These are phyloP conservation scores for Phycomyces blakesleeanus DNA, from an alignment of 192 early-diverging fungal species.

Conservation along the genomic window DNA sequence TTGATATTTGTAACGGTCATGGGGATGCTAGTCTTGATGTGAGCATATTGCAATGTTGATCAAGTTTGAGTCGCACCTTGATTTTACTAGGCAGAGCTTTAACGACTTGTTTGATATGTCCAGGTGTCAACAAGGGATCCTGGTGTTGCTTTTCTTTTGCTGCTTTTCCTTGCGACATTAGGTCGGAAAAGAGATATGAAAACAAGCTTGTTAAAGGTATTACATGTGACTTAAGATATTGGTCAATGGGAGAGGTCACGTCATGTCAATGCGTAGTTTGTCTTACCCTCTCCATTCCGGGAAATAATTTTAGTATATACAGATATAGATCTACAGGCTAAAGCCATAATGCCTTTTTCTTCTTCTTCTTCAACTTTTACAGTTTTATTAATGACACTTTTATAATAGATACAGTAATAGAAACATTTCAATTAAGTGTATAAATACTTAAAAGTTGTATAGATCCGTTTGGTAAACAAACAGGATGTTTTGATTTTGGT, in stretches of 20 bases:
- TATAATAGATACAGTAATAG: too few species aligned
- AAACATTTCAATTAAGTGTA: too few species aligned
- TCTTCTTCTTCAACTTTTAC: too few species aligned
- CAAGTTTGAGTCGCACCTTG: slow-evolving; percentile 31
- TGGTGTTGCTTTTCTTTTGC: slow-evolving; percentile 31
- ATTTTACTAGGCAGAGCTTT: slow-evolving; percentile 46
- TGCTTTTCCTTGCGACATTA: background rate
- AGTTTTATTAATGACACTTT: too few species aligned
- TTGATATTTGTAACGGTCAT: slow-evolving; percentile 47
- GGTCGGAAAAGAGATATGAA: background rate
- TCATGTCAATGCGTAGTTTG: slow-evolving; percentile 1
- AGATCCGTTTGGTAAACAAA: too few species aligned
- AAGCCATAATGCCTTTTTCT: too few species aligned
- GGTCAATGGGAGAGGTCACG: background rate
- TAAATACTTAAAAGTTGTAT: too few species aligned
- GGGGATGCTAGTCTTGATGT: slow-evolving; percentile 22
- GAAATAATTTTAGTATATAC: too few species aligned
- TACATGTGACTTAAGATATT: background rate
- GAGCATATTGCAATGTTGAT: background rate
- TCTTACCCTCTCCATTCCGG: background rate
- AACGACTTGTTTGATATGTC: slow-evolving; percentile 51
- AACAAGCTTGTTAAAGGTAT: background rate
- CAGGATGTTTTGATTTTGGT: too few species aligned
- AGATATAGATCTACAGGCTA: too few species aligned
- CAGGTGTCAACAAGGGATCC: slow-evolving; percentile 46